Base-by-base conservation (phyloP, 2,329 filamentous ascomycete genomes). In the Phoma sp. region DNA sequence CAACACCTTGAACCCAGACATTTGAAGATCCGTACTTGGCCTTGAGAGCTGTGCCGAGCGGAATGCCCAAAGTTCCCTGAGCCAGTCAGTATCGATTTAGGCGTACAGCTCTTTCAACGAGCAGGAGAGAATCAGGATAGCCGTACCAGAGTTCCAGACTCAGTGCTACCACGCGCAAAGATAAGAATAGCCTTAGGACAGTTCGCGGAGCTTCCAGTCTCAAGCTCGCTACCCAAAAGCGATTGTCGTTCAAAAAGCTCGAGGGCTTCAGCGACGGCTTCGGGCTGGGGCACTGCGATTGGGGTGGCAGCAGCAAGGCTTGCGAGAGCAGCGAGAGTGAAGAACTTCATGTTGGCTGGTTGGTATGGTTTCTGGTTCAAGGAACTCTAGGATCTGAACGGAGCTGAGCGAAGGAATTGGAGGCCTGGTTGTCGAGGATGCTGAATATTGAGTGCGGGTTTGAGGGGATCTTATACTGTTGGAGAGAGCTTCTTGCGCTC, bases 1-100 rank as follows among this genome's bases (percentile, higher is more conserved):
- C 69, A 25, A 79, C 65, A 13, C 69, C 66, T 42, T 72, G 65
- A 7, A 68, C 60, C 60, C 69, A 70, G 27, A 72, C 57, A 13
- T 64, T 59, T 2, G 32, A 42, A 3, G 63, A 64, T 11, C 66
- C 66, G 10, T 67, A 71, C 11, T 56, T 52, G 24, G 52, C 32
- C 46, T 65, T 49, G 4, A 71, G 65, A 8, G 59, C 59, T 14
- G 57, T 56, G n/a, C 62, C 66, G 2, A 71, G 52, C 3, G 55
- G 52, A 4, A 58, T 59, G 5, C 67, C 68, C 52, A 47, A 52
- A 38, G 51, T 51, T 1, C 66, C 68, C 66, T 68, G 25, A 14
- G 4, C 22, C 5, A 38, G 18, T 33, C 32, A 41, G 39, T 30
- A 32, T 11, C n/a, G n/a, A n/a, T n/a, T n/a, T n/a, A n/a, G n/a